phyloP scores from a whole-genome alignment of 1,284 basidiomycete species.

The Sparassis latifolia region DNA sequence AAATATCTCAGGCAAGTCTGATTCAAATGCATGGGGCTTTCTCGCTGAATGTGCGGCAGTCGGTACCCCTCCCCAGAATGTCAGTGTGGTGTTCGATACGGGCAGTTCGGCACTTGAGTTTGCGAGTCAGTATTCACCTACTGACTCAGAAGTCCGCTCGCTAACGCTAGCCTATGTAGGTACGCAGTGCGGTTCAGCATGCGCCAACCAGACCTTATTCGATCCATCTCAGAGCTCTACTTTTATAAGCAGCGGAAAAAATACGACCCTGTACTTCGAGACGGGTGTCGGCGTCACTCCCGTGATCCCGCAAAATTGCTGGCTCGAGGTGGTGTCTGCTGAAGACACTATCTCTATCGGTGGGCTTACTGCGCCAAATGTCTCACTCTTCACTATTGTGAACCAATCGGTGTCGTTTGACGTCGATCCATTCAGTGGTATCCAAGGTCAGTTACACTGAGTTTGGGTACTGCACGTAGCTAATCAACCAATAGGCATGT shows the following conservation, averaged over 20 bases:
- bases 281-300: slow-evolving; percentile 54
- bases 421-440: slow-evolving; percentile 49
- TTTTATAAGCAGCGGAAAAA: slow-evolving; percentile 36
- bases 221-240: slow-evolving; percentile 42
- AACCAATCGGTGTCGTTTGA: slow-evolving; percentile 43
- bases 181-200: slow-evolving; percentile 38
- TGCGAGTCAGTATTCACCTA: slow-evolving; percentile 30
- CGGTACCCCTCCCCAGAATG: slow-evolving; percentile 43
- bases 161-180: slow-evolving; percentile 21
- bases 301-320: slow-evolving; percentile 36
- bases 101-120: slow-evolving; percentile 44
- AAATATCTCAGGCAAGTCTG: slow-evolving; percentile 28
- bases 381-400: slow-evolving; percentile 42
- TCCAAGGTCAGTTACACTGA: slow-evolving; percentile 32
- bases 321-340: slow-evolving; percentile 34
- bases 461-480: not conserved
- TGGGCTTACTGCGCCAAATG: slow-evolving; percentile 30
- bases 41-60: slow-evolving; percentile 18
- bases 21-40: not conserved
- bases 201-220: slow-evolving; percentile 40
- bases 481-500: slow-evolving; percentile 32
- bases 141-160: not conserved
- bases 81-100: slow-evolving; percentile 49
- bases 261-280: slow-evolving; percentile 38
- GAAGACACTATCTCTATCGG: slow-evolving; percentile 42